Evolutionary conservation across 169 alveolate species (phyloP).

Genomic region (Theileria orientalis): DNA sequence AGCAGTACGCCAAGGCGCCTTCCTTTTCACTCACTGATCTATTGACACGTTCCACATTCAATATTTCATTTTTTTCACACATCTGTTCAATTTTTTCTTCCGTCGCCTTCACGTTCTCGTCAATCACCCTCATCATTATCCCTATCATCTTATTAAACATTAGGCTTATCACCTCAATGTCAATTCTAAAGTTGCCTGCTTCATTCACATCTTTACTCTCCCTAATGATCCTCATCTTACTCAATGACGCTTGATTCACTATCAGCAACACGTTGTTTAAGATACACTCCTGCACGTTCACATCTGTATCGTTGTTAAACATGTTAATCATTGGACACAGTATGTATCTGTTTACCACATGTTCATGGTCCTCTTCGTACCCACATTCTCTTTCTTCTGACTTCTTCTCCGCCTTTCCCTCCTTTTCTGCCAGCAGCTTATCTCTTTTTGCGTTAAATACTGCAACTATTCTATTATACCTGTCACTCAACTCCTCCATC

Average conservation of each 20-base stretch:
- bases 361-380: background rate
- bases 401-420: background rate
- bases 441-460: background rate
- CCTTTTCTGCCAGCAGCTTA: background rate
- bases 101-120: background rate
- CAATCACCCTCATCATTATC: background rate
- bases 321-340: slow-evolving; percentile 10
- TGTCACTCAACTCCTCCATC: background rate
- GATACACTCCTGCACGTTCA: background rate
- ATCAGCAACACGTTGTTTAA: background rate
- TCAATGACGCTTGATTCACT: background rate
- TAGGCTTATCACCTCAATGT: background rate
- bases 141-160: background rate
- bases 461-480: background rate
- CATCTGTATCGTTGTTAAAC: slow-evolving; percentile 13
- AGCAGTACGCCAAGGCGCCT: background rate
- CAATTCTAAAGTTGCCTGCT: too few species aligned
- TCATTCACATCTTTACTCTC: background rate
- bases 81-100: background rate
- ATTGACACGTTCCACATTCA: background rate
- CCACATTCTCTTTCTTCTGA: background rate
- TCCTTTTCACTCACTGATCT: slow-evolving; percentile 3
- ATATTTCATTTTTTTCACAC: slow-evolving; percentile 5
- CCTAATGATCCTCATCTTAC: background rate
- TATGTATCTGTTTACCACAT: background rate